Evolutionary conservation across 1,139 yeast genomes (phyloP), one percentile per base, ranked within the genome.

Genomic region (Hansenula sp.): DNA sequence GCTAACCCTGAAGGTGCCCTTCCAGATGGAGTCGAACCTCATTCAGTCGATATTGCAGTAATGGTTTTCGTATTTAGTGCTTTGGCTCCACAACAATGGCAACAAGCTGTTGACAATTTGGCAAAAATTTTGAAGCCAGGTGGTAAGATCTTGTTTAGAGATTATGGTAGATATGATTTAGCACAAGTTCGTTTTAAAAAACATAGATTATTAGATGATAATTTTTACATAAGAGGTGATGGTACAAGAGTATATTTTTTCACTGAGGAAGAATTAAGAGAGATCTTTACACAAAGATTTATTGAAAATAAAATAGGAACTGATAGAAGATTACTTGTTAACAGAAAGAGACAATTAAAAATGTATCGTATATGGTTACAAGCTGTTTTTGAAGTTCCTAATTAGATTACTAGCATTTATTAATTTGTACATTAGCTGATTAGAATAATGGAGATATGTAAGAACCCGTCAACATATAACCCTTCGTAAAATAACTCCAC

Each of bases 311-410:
- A 77, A 61, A 83, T 92, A 34, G 97, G 89, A 1, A 83, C 96
- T 2, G 98, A 92, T 65, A 75, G 97, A 60, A 70, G 98, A 52
- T 70, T 92, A 50, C 69, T 92, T 53, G 97, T 94, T 29, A 92
- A 92, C 62, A 74, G 99, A 57, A 90, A 90, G 66, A 82, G 92
- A 57, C 85, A 83, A 59, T 66, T 92, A 52, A 92, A 92, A 64
- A 92, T 92, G 99, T 92, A 88, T 61, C 73, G 99, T 55, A 88
- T 89, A 47, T 92, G 99, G 99, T 68, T 92, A 44, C 98, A 92
- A 64, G 97, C 94, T 4, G 89, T 85, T 30, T 90, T 90, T 60
- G 75, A 68, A 44, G 75, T 64, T 25, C 67, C 68, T 20, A 43
- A 45, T 36, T 51, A 28, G 19, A 14, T 6, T 16, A 3, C 14